phyloP scores from a whole-genome alignment of 208 protist genomes.

The Endotrypanum monterogeii region DNA sequence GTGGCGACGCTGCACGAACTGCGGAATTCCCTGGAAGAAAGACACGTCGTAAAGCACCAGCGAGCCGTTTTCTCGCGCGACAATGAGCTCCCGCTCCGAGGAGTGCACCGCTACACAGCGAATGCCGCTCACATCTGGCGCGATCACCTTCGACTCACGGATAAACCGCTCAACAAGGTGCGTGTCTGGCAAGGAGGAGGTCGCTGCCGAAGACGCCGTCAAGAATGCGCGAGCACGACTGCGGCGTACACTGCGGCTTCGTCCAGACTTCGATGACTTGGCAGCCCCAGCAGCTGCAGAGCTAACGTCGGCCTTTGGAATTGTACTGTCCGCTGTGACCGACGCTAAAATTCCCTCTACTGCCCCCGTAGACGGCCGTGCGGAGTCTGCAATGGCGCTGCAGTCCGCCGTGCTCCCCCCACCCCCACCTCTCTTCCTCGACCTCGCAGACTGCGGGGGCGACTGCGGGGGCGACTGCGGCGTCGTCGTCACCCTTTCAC shows the following conservation, averaged over 20 bases:
- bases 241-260: constrained; percentile 15
- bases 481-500: not conserved
- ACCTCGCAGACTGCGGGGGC: constrained; percentile 2
- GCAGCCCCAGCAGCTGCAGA: not conserved
- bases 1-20: constrained; percentile 76
- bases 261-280: not conserved
- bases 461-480: not conserved
- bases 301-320: not conserved
- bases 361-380: not conserved
- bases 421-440: not conserved
- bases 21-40: constrained; percentile 79
- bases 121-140: constrained; percentile 81
- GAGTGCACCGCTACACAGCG: constrained; percentile 62
- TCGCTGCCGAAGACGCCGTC: not conserved
- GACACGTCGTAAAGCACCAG: constrained; percentile 64
- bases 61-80: constrained; percentile 87
- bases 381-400: not conserved
- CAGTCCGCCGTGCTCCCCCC: not conserved
- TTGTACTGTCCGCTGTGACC: not conserved
- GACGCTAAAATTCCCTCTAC: not conserved
- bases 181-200: constrained; percentile 1
- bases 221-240: constrained; percentile 7
- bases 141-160: constrained; percentile 74
- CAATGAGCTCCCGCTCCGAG: constrained; percentile 50
- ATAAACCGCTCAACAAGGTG: constrained; percentile 38